Evolutionary conservation across 2,329 filamentous ascomycete species (phyloP), one percentile per base, ranked within the genome.

Genomic region (Hymenoscyphus fructigenus): DNA sequence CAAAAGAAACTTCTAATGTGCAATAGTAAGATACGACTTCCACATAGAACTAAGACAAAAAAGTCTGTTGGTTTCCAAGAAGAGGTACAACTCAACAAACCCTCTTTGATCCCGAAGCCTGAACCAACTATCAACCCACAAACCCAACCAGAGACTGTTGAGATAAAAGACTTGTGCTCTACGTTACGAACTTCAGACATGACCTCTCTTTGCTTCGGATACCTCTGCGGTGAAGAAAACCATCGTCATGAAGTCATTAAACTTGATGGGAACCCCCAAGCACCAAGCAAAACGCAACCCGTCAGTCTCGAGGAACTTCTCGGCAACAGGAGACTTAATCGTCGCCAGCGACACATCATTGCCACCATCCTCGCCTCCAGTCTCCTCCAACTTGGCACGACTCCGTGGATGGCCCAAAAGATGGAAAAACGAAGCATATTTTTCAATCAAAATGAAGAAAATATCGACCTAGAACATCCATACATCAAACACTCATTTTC

Each of bases 391-490:
- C 65, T 74, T 10, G 70, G 72, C 14, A 57, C 63, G 2, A 69
- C 72, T 1, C 70, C 71, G 2, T 73, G 71, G 71, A 63, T 74
- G 4, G 14, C 41, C 3, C 55, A 55, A 3, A 69, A 66, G 17
- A 53, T 71, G 17, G 66, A 67, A 10, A 74, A 73, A 60, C 60
- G 66, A 3, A 58, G 71, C 7, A 71, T 74, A 12, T 64, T 70
- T 44, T 74, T 73, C 61, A 64, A 66, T 53, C 36, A 64, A 3
- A 56, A 65, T 6, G 67, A 50, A 10, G n/a, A 50, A 1, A 60
- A 65, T 23, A 47, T 72, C 10, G 32, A 63, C 9, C 29, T 66
- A 9, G 69, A 74, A 1, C 64, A 69, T 1, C 72, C 70, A 50
- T 69, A 69, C 44, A 62, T 72, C 20, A 20, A 41, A 2, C 62